Evolutionary conservation across 495 filamentous ascomycete species (phyloP).

Genomic region (Penicillium crystallinum): DNA sequence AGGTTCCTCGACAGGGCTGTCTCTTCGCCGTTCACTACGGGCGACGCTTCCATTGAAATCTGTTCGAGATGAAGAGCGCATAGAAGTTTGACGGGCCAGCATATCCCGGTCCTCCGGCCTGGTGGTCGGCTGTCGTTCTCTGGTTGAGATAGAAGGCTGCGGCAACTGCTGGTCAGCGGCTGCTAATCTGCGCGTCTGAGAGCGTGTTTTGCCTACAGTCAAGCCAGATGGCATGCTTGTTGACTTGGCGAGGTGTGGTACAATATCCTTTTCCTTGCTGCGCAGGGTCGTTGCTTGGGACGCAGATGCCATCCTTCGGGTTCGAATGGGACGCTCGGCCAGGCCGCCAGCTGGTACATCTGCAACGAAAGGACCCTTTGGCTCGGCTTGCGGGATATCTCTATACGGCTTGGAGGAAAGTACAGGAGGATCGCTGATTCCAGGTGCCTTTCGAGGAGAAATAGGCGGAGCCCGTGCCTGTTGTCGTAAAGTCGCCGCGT

Average conservation of each 20-base stretch:
- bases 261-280: conserved; percentile 25
- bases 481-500: conserved; percentile 45
- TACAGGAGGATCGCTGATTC: conserved; percentile 23
- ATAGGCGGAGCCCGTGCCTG: conserved; percentile 32
- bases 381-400: conserved; percentile 17
- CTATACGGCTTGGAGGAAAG: conserved; percentile 11
- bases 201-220: conserved; percentile 43
- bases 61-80: conserved; percentile 16
- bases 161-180: conserved; percentile 24
- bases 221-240: conserved; percentile 30
- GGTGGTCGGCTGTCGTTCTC: conserved; percentile 23
- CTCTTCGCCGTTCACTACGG: conserved; percentile 9
- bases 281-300: conserved; percentile 34
- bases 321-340: conserved; percentile 41
- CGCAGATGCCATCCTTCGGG: conserved; percentile 33
- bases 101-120: conserved; percentile 16
- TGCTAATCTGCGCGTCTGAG: conserved; percentile 41
- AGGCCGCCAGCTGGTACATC: conserved; percentile 28
- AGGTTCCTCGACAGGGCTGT: conserved; percentile 8
- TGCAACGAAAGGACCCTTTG: neutral
- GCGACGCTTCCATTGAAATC: conserved; percentile 13
- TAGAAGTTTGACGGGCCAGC: conserved; percentile 10
- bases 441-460: conserved; percentile 28
- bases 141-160: conserved; percentile 7
- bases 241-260: conserved; percentile 26